Base-by-base conservation (phyloP, 768 basidiomycete species). In the Collybia mongolica region DNA sequence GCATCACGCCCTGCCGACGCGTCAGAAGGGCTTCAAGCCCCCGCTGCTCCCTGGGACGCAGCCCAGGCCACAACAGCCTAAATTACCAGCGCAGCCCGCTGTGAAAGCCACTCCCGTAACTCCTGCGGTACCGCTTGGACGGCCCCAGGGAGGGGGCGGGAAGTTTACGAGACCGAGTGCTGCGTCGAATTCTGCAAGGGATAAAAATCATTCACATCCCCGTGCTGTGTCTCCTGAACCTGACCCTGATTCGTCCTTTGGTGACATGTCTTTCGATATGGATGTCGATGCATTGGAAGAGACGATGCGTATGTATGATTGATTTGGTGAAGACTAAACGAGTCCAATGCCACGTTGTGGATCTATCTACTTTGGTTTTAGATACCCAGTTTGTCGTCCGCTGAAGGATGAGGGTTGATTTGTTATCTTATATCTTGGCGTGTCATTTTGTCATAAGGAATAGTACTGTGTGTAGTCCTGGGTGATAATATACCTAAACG, bases 21-120 rank as follows among this genome's bases (percentile, higher is more conserved):
- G 58, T 48, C 71, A 64, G 46, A 72, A 68, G 47, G 59, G 55
- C 5, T 74, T 75, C 62, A 72, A 64, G 39, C 66, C 72, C 6
- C 73, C 73, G 3, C 57, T 73, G 22, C 55, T 65, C 11, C 52
- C 60, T 18, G 54, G 56, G 4, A 56, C 60, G 17, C 60, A 63
- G 47, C 54, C 65, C 2, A 46, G 47, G 22, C 23, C 57, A 41
- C 46, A 43, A 20, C 41, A 46, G 2, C 57, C 58, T 28, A 53
- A 60, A 39, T 48, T 60, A 4, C 48, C 53, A 40, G 19, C 52
- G 47, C 19, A 47, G 7, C 14, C 24, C 22, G 17, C 28, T 6
- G 39, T 32, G 32, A 12, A 32, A 12, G 23, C 26, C 22, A 17
- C 18, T 29, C 28, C 40, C 29, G 35, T 12, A 23, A n/a, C 28